Percentiles rank a stretch among this genome's conserved stretches.
These are phyloP conservation scores for Neurospora pannonica DNA, from an alignment of 495 filamentous ascomycete genomes.

Conservation along the genomic window DNA sequence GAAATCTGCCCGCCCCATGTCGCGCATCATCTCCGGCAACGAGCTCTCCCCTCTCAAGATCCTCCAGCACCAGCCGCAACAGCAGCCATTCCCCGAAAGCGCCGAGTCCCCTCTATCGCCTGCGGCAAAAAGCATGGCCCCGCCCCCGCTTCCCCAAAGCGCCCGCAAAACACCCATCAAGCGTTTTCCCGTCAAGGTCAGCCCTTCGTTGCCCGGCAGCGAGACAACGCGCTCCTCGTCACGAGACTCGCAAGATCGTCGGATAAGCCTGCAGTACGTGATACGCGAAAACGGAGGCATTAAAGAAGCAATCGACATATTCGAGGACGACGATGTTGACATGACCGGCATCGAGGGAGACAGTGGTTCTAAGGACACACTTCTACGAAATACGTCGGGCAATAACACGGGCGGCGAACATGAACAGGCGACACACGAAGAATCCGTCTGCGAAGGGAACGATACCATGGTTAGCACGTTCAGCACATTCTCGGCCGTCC, in stretches of 20 bases:
- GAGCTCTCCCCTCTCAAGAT: conserved; percentile 44
- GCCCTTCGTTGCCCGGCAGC: conserved; percentile 15
- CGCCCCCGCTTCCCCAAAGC: conserved; percentile 25
- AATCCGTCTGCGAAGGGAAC: conserved; percentile 40
- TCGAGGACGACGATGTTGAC: conserved; percentile 37
- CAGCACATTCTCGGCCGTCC: conserved; percentile 78
- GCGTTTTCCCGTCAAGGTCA: conserved; percentile 45
- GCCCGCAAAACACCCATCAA: conserved; percentile 43
- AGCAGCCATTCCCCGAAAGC: conserved; percentile 6
- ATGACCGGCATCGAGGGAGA: conserved; percentile 15
- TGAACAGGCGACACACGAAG: conserved; percentile 9
- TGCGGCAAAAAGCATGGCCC: conserved; percentile 13
- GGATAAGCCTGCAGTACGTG: conserved; percentile 33
- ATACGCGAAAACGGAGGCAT: conserved; percentile 32
- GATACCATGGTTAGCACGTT: conserved; percentile 64
- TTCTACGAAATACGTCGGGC: neutral
- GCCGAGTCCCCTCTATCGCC: neutral
- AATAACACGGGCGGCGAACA: conserved; percentile 5
- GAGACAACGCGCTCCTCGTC: conserved; percentile 16
- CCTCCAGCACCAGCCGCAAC: conserved; percentile 22
- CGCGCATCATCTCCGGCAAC: conserved; percentile 36
- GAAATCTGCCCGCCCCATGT: conserved; percentile 31
- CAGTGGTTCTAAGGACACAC: neutral
- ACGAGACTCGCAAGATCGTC: conserved; percentile 22
- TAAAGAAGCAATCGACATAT: conserved; percentile 40